Evolutionary conservation across 1,139 yeast genomes (phyloP), one percentile per base, ranked within the genome.

Genomic region (Hanseniaspora gamundiae): DNA sequence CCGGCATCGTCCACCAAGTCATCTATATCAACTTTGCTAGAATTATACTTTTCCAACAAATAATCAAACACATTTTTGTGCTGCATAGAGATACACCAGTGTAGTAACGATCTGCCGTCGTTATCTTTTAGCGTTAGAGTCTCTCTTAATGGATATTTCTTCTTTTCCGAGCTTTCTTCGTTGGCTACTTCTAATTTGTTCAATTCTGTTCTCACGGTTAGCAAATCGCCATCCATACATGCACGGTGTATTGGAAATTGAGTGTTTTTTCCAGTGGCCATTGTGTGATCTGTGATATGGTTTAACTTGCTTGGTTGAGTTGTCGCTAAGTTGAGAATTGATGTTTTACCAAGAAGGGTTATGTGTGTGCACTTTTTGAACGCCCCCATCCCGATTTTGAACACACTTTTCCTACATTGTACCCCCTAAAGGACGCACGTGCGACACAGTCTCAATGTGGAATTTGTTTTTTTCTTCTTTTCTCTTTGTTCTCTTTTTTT

Each of bases 81-180:
- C 45, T 78, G 74, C 52, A 70, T 69, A 1, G 94, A 77, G 31
- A 80, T 76, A 0, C 96, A 95, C 96, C 96, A 88, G 58, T 85
- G 94, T 42, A 88, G 65, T 3, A 95, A 83, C 2, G 84, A 79
- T 49, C 97, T 71, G 2, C 79, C 82, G 57, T 87, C 96, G 6
- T 69, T 73, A 57, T 88, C 96, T 49, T 63, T 66, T 16, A 55
- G 17, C 4, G n/a, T 20, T n/a, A 41, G 27, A 5, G 36, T 22
- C 9, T 22, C 20, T 10, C 29, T 36, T 22, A 36, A 14, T n/a
- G 36, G 36, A 19, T 10, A 17, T 13, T 27, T 36, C 28, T 28
- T 38, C 11, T 20, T 24, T 22, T 41, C 22, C 3, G 41, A 42
- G 17, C 53, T 39, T 7, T 47, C 48, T 21, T 41, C 38, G 22